phyloP scores from a whole-genome alignment of 2,329 filamentous ascomycete species.

The Lachnellula hyalina region DNA sequence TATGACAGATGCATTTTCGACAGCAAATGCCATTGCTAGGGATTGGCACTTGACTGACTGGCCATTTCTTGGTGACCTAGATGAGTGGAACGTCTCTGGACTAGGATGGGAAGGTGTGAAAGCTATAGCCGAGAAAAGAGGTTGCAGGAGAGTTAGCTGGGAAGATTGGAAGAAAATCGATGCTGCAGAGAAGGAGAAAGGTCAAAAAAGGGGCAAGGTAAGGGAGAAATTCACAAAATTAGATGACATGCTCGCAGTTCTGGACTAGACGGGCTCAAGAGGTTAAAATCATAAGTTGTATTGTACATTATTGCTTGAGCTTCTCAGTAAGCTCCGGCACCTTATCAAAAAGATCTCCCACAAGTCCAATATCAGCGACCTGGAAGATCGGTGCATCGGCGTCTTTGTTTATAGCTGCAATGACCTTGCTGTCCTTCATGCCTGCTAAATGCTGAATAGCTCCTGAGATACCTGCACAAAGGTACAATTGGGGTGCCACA shows the following conservation, averaged over 20 bases:
- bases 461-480: conserved; percentile 92
- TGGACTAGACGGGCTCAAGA: conserved; percentile 32
- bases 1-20: conserved; percentile 90
- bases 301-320: conserved; percentile 47
- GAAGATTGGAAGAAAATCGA: conserved; percentile 84
- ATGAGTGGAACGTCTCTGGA: conserved; percentile 34
- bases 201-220: conserved; percentile 64
- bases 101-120: conserved; percentile 75
- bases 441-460: conserved; percentile 97
- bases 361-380: conserved; percentile 90
- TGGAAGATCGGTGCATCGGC: conserved; percentile 97
- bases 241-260: conserved; percentile 51
- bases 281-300: conserved; percentile 12
- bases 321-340: conserved; percentile 96
- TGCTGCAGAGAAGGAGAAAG: conserved; percentile 63
- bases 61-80: background rate
- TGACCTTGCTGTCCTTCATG: conserved; percentile 99
- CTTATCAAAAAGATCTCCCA: conserved; percentile 92
- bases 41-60: conserved; percentile 57
- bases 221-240: conserved; percentile 64
- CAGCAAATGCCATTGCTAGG: conserved; percentile 74
- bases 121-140: conserved; percentile 48
- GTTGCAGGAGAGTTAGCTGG: conserved; percentile 68
- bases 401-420: conserved; percentile 98
- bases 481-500: conserved; percentile 89